These are phyloP conservation scores for Cladophialophora carrionii DNA, from an alignment of 2,329 filamentous ascomycete species.

Conservation along the genomic window DNA sequence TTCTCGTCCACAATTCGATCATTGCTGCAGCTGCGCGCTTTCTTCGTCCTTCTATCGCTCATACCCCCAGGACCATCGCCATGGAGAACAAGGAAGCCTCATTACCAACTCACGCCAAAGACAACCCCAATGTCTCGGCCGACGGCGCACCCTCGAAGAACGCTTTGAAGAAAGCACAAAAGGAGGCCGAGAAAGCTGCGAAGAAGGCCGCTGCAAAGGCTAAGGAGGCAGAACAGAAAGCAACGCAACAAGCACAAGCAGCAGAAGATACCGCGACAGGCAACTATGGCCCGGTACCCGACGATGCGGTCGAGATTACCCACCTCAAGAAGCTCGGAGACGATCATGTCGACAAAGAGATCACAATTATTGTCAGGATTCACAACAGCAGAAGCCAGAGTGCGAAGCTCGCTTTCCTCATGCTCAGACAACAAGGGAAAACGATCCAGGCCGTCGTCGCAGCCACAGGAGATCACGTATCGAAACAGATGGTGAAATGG, in stretches of 20 bases:
- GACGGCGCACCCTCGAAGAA: slow-evolving; percentile 67
- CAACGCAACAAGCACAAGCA: slow-evolving; percentile 34
- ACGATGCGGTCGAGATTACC: slow-evolving; percentile 59
- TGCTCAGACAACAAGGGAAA: slow-evolving; percentile 76
- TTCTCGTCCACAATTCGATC: slow-evolving; percentile 5
- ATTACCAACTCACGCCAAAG: slow-evolving; percentile 35
- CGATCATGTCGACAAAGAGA: slow-evolving; percentile 67
- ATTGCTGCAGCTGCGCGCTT: not conserved
- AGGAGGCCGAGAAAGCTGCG: slow-evolving; percentile 84
- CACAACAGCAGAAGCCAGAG: slow-evolving; percentile 87
- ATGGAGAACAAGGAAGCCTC: slow-evolving; percentile 27
- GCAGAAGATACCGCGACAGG: slow-evolving; percentile 65
- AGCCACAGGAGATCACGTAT: slow-evolving; percentile 64
- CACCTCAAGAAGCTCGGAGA: slow-evolving; percentile 66
- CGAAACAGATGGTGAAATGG: slow-evolving; percentile 94
- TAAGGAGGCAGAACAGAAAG: slow-evolving; percentile 49
- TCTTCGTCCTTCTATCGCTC: not conserved
- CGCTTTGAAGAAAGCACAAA: slow-evolving; percentile 82
- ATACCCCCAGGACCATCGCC: not conserved
- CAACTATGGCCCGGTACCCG: slow-evolving; percentile 74
- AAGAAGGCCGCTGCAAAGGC: slow-evolving; percentile 63
- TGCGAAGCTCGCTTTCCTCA: slow-evolving; percentile 88
- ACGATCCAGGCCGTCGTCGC: slow-evolving; percentile 79
- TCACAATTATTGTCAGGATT: slow-evolving; percentile 78
- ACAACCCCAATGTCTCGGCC: slow-evolving; percentile 34